A percentile compares a stretch with the other conserved stretches of the same genome.
Evolutionary conservation across 2,329 filamentous ascomycete genomes (phyloP).

Genomic region (Fusarium floridanum): DNA sequence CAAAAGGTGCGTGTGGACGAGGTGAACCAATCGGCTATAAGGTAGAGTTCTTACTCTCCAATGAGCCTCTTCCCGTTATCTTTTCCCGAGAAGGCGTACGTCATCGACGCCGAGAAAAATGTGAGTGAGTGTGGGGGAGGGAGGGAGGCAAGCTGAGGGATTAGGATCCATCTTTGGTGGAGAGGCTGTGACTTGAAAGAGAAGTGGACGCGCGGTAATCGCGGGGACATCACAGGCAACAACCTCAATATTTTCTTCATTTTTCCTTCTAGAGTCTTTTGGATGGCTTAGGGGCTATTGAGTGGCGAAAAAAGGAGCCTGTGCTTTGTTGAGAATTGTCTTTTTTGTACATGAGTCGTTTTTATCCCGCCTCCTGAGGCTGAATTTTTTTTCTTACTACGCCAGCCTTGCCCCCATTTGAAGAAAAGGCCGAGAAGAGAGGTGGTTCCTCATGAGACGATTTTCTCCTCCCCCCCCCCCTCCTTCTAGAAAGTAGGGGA

Average conservation of each 20-base stretch:
- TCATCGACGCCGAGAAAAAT: constrained; percentile 23
- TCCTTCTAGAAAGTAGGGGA: constrained; percentile 19
- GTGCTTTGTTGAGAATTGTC: neutral
- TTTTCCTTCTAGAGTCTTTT: neutral
- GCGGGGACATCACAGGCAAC: constrained; percentile 18
- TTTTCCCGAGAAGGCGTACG: constrained; percentile 20
- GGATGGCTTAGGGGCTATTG: constrained; percentile 25
- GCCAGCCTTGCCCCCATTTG: constrained; percentile 5
- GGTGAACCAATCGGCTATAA: constrained; percentile 28
- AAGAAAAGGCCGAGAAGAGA: neutral
- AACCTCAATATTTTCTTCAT: neutral
- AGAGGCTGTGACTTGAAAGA: constrained; percentile 10
- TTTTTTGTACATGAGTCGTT: constrained; percentile 25
- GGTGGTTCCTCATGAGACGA: neutral
- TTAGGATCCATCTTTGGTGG: constrained; percentile 4
- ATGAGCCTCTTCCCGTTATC: constrained; percentile 11
- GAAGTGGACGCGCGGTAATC: constrained; percentile 33
- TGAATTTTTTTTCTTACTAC: neutral
- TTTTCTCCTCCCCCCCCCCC: neutral
- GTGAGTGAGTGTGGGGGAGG: constrained; percentile 32
- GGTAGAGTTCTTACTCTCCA: constrained; percentile 10
- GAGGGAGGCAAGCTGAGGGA: neutral
- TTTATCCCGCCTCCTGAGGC: constrained; percentile 7
- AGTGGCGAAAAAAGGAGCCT: constrained; percentile 26
- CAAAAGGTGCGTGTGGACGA: neutral